These are phyloP conservation scores for Choricystis sp. DNA, from an alignment of 139 green algal species.

Conservation along the genomic window DNA sequence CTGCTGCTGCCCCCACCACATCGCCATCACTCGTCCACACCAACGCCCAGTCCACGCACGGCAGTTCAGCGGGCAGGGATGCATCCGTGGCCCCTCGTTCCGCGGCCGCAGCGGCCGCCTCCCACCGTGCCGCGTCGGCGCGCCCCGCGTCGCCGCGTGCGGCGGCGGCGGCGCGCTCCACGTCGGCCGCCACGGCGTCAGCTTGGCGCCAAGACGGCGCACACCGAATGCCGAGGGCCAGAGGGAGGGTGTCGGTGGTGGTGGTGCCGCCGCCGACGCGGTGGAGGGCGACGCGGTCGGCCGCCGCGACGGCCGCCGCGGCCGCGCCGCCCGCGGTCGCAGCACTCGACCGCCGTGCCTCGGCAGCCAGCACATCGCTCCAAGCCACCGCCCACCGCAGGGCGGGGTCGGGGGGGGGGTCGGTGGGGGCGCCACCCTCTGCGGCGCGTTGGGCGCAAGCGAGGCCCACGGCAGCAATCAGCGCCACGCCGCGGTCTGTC, in stretches of 20 bases:
- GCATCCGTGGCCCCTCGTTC: slow-evolving; percentile 1
- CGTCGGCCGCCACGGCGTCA: slow-evolving; percentile 3
- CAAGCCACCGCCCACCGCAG: slow-evolving; percentile 25
- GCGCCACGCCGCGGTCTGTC: slow-evolving; percentile 43
- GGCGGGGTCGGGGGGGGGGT: slow-evolving; percentile 7
- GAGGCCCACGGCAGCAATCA: slow-evolving; percentile 46
- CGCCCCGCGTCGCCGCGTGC: neutral
- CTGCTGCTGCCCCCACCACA: neutral
- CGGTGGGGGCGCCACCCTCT: slow-evolving; percentile 4
- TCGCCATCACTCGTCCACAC: slow-evolving; percentile 10
- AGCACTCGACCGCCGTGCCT: slow-evolving; percentile 18
- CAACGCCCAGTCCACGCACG: slow-evolving; percentile 28
- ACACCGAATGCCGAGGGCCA: neutral
- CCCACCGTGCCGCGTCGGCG: neutral
- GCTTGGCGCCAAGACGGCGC: neutral
- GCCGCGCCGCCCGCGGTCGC: slow-evolving; percentile 1
- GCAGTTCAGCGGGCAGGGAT: slow-evolving; percentile 28
- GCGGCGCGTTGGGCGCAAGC: slow-evolving; percentile 29
- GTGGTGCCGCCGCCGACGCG: neutral
- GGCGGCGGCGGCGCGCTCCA: slow-evolving; percentile 5
- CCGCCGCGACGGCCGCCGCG: slow-evolving; percentile 9
- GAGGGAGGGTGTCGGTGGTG: neutral
- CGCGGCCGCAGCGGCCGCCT: neutral
- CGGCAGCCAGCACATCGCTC: slow-evolving; percentile 40
- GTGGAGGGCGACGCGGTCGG: slow-evolving; percentile 5